Evolutionary conservation across 192 early-diverging fungal genomes (phyloP), one percentile per base, ranked within the genome.

Genomic region (Kappamyces sp.): DNA sequence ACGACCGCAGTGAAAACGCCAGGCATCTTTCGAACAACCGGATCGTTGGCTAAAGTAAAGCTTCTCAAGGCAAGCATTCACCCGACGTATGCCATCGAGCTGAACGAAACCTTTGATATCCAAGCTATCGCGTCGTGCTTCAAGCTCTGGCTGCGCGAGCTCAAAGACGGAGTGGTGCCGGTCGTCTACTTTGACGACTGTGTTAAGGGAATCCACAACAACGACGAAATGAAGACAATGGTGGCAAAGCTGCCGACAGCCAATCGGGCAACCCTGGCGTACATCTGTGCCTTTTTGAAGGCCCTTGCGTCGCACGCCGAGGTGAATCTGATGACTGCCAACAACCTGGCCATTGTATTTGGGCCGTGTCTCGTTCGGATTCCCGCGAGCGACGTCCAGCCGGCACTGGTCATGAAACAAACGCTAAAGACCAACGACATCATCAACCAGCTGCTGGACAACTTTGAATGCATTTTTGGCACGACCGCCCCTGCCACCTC

Each of bases 321-420:
- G 36, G 30, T 37, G 9, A 77, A 77, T 59, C 84, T 83, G 67
- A 97, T 97, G 94, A 83, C 83, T 39, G 67, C 84, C 32, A 69
- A 78, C 57, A 97, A 96, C 57, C 62, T 97, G 32, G 89, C 90
- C 30, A 89, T 96, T 72, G 88, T 97, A 8, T 96, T 97, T 78
- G 93, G 89, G 14, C 93, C 93, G 4, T 86, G 84, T 34, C 71
- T 96, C n/a, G 35, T 79, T 97, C 45, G 74, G 86, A 40, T 93
- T 87, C 61, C 91, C 91, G 5, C 71, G 68, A 8, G 51, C 57
- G 11, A 2, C 54, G 5, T 12, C 55, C 54, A 62, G 36, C 59
- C 59, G 48, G 15, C 35, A 12, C 7, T 57, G 7, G 59, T 66
- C 43, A 58, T 52, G 4, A 58, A 45, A 29, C 38, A 57, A 45